Conservation (phyloP, 225 moss, liverwort and hornwort species). For the Bryoerythrophyllum caledonicum region DNA sequence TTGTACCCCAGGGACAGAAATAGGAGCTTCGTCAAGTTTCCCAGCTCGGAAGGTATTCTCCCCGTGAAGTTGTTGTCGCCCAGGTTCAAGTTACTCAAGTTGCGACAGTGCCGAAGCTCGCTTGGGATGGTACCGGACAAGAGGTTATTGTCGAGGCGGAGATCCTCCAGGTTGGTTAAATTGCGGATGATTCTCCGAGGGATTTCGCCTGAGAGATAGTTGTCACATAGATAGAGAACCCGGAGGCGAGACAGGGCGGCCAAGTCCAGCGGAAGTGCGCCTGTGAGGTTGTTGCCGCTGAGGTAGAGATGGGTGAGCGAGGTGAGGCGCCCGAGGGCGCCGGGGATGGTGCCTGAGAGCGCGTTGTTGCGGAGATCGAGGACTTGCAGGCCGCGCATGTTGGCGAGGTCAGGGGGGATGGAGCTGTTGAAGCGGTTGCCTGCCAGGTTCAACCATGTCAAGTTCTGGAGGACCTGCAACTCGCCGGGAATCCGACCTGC, state of each 20-base stretch:
- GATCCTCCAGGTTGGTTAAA: background rate
- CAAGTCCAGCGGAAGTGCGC: background rate
- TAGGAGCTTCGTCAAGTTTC: background rate
- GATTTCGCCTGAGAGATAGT: background rate
- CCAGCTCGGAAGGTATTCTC: background rate
- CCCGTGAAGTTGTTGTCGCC: slow-evolving; percentile 10
- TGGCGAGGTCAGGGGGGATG: background rate
- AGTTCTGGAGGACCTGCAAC: background rate
- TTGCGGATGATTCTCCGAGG: background rate
- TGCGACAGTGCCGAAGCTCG: background rate
- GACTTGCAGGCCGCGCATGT: background rate
- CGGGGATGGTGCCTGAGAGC: background rate
- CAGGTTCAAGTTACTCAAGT: background rate
- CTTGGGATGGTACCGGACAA: background rate
- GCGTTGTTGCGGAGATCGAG: background rate
- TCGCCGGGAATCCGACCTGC: slow-evolving; percentile 18
- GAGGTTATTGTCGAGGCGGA: background rate
- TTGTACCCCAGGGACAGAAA: background rate
- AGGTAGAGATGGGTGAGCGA: background rate
- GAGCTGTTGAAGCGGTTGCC: background rate
- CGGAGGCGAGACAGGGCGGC: background rate
- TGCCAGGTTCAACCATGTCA: slow-evolving; percentile 13
- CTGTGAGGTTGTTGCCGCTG: background rate
- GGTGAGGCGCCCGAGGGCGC: background rate
- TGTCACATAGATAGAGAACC: background rate